Evolutionary conservation across 495 filamentous ascomycete genomes (phyloP).

Genomic region (Podospora bellae-mahoneyi): DNA sequence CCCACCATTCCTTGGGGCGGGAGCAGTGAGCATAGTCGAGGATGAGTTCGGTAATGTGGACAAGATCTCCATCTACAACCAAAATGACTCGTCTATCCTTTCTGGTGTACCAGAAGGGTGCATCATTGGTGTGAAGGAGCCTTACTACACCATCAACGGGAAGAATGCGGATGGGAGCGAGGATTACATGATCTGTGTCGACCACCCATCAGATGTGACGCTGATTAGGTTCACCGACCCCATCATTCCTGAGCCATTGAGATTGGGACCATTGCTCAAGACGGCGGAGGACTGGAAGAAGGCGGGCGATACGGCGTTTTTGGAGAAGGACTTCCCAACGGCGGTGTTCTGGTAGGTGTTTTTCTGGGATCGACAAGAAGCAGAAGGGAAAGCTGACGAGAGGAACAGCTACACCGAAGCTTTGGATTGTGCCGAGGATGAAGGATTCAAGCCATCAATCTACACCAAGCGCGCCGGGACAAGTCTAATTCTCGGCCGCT

Average conservation of each 20-base stretch:
- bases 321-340: conserved; percentile 35
- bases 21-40: conserved; percentile 46
- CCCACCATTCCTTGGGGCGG: conserved; percentile 40
- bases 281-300: conserved; percentile 34
- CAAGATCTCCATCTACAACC: conserved; percentile 48
- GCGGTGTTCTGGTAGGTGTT: conserved; percentile 34
- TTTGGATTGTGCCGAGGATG: conserved; percentile 22
- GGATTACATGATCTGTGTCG: conserved; percentile 48
- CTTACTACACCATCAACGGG: conserved; percentile 46
- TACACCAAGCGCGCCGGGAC: conserved; percentile 48
- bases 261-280: conserved; percentile 30
- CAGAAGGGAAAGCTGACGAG: not conserved
- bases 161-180: conserved; percentile 35
- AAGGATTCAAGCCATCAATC: conserved; percentile 23
- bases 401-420: conserved; percentile 35
- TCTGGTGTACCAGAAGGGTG: conserved; percentile 32
- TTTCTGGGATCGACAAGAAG: not conserved
- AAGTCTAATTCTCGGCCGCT: conserved; percentile 43
- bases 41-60: conserved; percentile 49
- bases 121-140: conserved; percentile 51
- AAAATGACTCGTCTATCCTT: conserved; percentile 37
- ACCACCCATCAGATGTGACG: conserved; percentile 50
- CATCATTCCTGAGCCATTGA: conserved; percentile 28
- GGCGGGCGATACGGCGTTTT: conserved; percentile 34
- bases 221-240: conserved; percentile 27